These are phyloP conservation scores for Ilyonectria sp. DNA, from an alignment of 2,329 filamentous ascomycete species.

Conservation along the genomic window DNA sequence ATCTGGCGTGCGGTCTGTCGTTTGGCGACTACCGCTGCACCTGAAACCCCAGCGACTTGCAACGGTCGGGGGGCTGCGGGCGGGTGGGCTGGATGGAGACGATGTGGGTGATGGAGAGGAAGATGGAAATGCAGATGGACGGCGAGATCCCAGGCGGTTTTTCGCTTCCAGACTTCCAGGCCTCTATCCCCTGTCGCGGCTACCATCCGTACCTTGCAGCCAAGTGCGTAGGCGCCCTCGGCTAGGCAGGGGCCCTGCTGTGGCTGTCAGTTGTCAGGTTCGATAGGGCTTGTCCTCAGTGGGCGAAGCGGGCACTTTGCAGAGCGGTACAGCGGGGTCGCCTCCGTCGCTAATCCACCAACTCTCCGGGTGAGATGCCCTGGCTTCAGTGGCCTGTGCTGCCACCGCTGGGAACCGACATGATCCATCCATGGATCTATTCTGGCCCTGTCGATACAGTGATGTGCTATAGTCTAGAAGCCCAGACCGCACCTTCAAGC, in stretches of 20 bases:
- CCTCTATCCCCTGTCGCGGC: no score
- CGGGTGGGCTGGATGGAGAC: neutral
- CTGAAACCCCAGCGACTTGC: constrained; percentile 40
- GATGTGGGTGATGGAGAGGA: neutral
- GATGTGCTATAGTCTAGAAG: no score
- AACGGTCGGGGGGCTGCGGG: constrained; percentile 10
- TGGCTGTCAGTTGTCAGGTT: constrained; percentile 1
- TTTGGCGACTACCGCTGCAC: constrained; percentile 38
- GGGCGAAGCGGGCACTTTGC: neutral
- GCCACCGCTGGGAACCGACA: neutral
- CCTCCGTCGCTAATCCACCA: neutral
- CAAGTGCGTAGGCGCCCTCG: neutral
- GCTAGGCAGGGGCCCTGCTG: neutral
- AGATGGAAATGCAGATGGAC: neutral
- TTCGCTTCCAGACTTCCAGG: no score
- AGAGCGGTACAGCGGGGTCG: neutral
- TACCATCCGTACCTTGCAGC: neutral
- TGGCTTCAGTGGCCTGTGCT: neutral
- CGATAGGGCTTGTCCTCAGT: neutral
- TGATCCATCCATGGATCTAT: no score
- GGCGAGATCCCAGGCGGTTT: neutral
- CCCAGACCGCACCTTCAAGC: no score
- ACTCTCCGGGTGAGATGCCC: constrained; percentile 1
- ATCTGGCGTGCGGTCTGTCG: constrained; percentile 20
- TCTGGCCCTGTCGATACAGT: neutral